Evolutionary conservation across 148 eudicot genomes (phyloP), one percentile per base, ranked within the genome.

Genomic region (Vaccinium myrtillus): DNA sequence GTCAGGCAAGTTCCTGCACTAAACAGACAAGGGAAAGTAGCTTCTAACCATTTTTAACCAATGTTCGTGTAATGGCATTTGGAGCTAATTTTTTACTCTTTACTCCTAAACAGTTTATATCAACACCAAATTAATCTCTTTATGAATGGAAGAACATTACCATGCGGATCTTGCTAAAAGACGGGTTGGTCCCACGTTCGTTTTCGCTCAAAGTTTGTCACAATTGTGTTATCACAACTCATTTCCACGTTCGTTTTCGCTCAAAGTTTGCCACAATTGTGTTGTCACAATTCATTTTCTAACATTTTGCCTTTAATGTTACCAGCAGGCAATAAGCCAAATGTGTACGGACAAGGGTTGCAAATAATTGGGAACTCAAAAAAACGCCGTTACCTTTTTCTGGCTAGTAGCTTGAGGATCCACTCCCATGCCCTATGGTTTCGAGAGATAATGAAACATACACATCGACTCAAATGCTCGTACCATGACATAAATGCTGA

Each of bases 401-500:
- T 27, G 0, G 90, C 87, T 75, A 94, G 79, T 30, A 87, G 77
- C 88, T 88, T 87, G 30, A 93, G 36, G 65, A 93, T 83, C 77
- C 69, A 86, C 79, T 94, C 98, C 98, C 95, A 94, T 19, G 84
- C 83, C 81, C 85, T 84, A 86, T 94, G 98, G 87, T 90, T 85
- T 49, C 93, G 88, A 84, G 96, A 94, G 13, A 91, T 0, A 13
- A 93, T 2, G 89, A 92, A 93, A 70, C 98, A 94, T 0, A 91
- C 87, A 48, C 91, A 90, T 78, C 96, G 85, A 32, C 98, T 95
- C 87, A 94, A 90, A 82, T 94, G 98, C 89, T 94, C 98, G 12
- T 94, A 94, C 98, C 98, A 94, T 8, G 96, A 92, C 98, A 94
- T 94, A 63, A 94, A 83, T 25, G 98, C 84, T 19, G 95, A 88